A percentile compares a stretch with the other conserved stretches of the same genome.
These are phyloP conservation scores for Lipomyces spencermartinsiae DNA, from an alignment of 805 yeast species.

Conservation along the genomic window DNA sequence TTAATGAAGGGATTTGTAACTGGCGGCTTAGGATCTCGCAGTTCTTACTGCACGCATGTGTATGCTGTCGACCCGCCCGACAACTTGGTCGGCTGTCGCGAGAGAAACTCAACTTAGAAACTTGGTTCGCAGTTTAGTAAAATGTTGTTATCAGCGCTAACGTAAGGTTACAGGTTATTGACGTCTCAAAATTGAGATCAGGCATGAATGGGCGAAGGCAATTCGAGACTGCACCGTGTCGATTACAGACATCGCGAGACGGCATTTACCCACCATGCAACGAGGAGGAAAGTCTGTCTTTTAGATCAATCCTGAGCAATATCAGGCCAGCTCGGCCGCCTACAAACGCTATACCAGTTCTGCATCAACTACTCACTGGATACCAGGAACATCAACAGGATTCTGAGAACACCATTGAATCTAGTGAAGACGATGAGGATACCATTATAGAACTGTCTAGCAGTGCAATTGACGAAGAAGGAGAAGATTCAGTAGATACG, in stretches of 20 bases:
- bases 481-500: neutral
- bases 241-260: neutral
- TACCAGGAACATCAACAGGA: neutral
- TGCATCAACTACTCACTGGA: neutral
- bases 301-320: neutral
- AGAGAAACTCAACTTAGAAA: neutral
- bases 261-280: neutral
- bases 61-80: neutral
- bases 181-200: neutral
- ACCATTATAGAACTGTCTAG: neutral
- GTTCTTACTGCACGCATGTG: neutral
- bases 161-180: neutral
- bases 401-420: neutral
- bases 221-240: neutral
- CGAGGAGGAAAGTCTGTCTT: neutral
- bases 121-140: neutral
- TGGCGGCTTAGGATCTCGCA: neutral
- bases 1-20: neutral
- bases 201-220: neutral
- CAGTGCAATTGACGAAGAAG: neutral
- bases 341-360: neutral
- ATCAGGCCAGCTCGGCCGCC: neutral
- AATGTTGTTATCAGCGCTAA: neutral
- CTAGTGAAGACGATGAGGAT: neutral
- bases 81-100: conserved; percentile 1